Evolutionary conservation across 257 asterid genomes (phyloP).

Genomic region (Gardenia jasminoides): DNA sequence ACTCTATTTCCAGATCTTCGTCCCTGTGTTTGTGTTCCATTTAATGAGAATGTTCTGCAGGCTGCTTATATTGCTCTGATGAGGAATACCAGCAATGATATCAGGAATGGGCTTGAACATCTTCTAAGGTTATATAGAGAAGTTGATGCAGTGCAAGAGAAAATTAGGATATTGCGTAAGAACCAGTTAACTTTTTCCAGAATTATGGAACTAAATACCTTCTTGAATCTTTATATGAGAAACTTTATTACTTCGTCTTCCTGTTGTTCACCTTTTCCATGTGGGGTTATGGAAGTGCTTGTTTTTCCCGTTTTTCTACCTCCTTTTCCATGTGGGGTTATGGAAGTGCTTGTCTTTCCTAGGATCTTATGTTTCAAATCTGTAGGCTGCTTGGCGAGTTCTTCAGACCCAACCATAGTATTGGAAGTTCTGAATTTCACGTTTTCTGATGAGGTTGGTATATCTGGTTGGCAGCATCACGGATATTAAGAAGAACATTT

Average conservation of each 20-base stretch:
- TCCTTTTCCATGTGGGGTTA: neutral
- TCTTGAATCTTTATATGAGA: neutral
- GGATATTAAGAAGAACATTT: neutral
- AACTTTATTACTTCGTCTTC: neutral
- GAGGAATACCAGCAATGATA: constrained; percentile 29
- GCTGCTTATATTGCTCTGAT: constrained; percentile 38
- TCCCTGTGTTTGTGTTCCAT: neutral
- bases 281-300: too few species aligned
- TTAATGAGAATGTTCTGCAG: constrained; percentile 8
- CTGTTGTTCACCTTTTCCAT: too few species aligned
- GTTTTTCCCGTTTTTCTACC: neutral
- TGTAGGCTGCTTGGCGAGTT: constrained; percentile 38
- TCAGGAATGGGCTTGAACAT: constrained; percentile 23
- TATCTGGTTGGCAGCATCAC: neutral
- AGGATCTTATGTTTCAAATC: neutral
- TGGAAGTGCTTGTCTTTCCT: neutral
- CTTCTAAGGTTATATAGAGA: constrained; percentile 32
- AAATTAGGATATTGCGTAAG: constrained; percentile 37
- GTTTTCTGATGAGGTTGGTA: constrained; percentile 38
- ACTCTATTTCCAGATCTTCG: neutral
- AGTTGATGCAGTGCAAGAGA: constrained; percentile 34
- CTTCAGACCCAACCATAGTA: constrained; percentile 32
- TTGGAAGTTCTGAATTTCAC: constrained; percentile 30
- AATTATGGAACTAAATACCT: neutral
- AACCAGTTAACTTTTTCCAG: neutral